These are phyloP conservation scores for Phaeotremella skinneri DNA, from an alignment of 768 basidiomycete genomes.

Conservation along the genomic window DNA sequence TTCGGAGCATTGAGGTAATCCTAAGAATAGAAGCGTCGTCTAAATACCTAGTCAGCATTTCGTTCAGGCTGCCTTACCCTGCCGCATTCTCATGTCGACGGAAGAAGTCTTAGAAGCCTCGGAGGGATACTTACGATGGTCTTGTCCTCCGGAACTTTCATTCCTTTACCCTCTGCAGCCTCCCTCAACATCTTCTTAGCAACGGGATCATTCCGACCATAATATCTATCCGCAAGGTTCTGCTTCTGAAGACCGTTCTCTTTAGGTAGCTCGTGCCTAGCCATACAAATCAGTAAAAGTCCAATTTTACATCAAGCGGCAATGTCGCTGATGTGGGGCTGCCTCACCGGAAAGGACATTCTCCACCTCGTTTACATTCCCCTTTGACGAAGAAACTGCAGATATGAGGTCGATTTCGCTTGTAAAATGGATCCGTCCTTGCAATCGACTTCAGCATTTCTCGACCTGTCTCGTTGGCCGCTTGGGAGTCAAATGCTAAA, in stretches of 20 bases:
- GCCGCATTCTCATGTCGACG: not conserved
- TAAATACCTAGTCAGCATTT: constrained; percentile 9
- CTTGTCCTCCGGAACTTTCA: constrained; percentile 84
- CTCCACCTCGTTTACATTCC: constrained; percentile 82
- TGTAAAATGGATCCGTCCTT: constrained; percentile 93
- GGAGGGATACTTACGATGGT: constrained; percentile 68
- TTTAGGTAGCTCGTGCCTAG: constrained; percentile 81
- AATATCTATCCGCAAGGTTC: constrained; percentile 90
- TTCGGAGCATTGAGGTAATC: constrained; percentile 43
- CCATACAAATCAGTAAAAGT: not conserved
- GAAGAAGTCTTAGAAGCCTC: not conserved
- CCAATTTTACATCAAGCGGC: not conserved
- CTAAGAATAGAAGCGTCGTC: constrained; percentile 50
- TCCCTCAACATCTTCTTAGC: constrained; percentile 79
- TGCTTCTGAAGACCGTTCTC: constrained; percentile 83
- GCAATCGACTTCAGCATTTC: constrained; percentile 96
- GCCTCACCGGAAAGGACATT: constrained; percentile 80
- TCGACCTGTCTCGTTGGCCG: constrained; percentile 75
- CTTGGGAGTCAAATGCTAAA: constrained; percentile 33
- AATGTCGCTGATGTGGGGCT: not conserved
- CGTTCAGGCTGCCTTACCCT: not conserved
- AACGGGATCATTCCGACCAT: constrained; percentile 89
- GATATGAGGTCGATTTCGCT: constrained; percentile 87
- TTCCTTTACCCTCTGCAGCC: constrained; percentile 76
- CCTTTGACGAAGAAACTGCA: constrained; percentile 97